phyloP scores from a whole-genome alignment of 2,329 filamentous ascomycete genomes.

The Zasmidium angulare region DNA sequence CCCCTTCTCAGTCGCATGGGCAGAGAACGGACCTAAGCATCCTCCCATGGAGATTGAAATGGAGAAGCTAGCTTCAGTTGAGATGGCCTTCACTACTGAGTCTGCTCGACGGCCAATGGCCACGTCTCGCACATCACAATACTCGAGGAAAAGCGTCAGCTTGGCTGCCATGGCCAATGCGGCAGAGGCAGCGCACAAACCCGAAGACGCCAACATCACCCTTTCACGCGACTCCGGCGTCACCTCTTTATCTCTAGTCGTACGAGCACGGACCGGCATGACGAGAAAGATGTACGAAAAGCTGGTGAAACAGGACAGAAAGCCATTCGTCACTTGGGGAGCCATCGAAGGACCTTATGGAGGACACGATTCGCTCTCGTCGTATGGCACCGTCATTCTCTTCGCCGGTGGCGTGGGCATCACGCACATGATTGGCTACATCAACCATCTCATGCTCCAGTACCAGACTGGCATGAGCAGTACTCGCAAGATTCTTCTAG shows the following conservation, averaged over 20 bases:
- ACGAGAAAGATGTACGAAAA: constrained; percentile 69
- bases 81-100: constrained; percentile 3
- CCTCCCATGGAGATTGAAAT: constrained; percentile 34
- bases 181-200: constrained; percentile 18
- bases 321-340: constrained; percentile 63
- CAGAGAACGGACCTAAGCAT: constrained; percentile 31
- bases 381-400: constrained; percentile 75
- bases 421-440: constrained; percentile 74
- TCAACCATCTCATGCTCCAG: constrained; percentile 69
- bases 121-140: constrained; percentile 8
- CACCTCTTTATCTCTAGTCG: constrained; percentile 65
- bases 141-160: constrained; percentile 11
- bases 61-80: constrained; percentile 29
- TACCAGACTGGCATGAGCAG: constrained; percentile 69
- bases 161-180: constrained; percentile 18
- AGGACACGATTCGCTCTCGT: constrained; percentile 67
- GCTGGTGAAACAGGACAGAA: constrained; percentile 61
- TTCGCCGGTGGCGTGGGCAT: constrained; percentile 81
- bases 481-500: constrained; percentile 68
- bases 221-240: constrained; percentile 34
- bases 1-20: constrained; percentile 53
- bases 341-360: constrained; percentile 76
- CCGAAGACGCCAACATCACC: constrained; percentile 20
- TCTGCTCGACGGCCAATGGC: constrained; percentile 8
- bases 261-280: constrained; percentile 72